Conservation (phyloP, 257 asterid species). For the Primulina eburnea region DNA sequence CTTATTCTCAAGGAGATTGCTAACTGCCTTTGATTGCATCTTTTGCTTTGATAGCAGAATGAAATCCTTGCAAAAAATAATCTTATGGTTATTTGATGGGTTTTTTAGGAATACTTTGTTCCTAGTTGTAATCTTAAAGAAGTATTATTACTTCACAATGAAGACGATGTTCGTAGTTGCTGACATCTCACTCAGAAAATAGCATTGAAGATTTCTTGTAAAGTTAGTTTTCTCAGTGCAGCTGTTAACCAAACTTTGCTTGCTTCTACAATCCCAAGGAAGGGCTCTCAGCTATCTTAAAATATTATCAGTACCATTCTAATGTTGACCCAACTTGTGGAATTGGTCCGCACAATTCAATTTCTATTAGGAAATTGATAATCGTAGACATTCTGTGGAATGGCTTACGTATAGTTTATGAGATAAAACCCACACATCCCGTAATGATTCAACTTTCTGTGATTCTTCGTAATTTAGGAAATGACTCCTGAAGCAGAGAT, state of each 20-base stretch:
- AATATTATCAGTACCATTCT: background rate
- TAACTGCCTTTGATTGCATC: conserved; percentile 9
- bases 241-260: conserved; percentile 15
- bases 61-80: conserved; percentile 15
- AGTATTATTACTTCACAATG: conserved; percentile 9
- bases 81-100: conserved; percentile 1
- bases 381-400: background rate
- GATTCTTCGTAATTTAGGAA: conserved; percentile 53
- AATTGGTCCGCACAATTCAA: conserved; percentile 2
- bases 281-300: background rate
- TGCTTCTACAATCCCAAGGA: conserved; percentile 10
- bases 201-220: background rate
- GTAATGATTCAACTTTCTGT: conserved; percentile 18
- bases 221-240: background rate
- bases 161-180: conserved; percentile 10
- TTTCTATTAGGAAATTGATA: background rate
- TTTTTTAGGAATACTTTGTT: conserved; percentile 7
- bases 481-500: conserved; percentile 93
- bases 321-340: conserved; percentile 6
- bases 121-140: background rate
- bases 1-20: conserved; percentile 9
- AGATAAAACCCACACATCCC: background rate
- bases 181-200: background rate
- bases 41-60: conserved; percentile 11
- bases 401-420: background rate